Percentiles rank a stretch among this genome's conserved stretches.
These are phyloP conservation scores for Mortierella antarctica DNA, from an alignment of 192 early-diverging fungal genomes.

Conservation along the genomic window DNA sequence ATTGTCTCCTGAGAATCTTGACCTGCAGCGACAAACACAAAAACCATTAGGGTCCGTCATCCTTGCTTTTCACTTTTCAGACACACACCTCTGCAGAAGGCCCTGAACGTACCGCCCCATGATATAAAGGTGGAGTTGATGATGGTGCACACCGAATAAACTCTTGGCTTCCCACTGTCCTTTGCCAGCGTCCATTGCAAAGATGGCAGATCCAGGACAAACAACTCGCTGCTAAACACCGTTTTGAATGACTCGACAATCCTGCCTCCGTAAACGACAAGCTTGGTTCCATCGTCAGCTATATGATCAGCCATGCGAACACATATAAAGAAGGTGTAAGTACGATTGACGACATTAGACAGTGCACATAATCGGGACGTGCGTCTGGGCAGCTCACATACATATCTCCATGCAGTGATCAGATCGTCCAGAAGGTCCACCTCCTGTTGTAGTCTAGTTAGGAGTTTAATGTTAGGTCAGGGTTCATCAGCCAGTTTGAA, in stretches of 20 bases:
- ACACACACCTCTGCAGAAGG: too few species aligned
- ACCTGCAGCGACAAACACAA: too few species aligned
- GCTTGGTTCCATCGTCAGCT: conserved; percentile 6
- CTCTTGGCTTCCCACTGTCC: too few species aligned
- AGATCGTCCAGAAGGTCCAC: background rate
- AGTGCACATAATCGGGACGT: background rate
- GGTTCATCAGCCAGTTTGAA: background rate
- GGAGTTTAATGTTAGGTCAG: background rate
- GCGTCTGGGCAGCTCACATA: background rate
- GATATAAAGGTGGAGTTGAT: too few species aligned
- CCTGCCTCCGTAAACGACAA: background rate
- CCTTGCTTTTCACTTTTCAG: too few species aligned
- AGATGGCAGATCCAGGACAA: background rate
- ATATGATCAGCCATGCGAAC: background rate
- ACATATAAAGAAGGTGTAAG: background rate
- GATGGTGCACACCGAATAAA: too few species aligned
- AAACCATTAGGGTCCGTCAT: too few species aligned
- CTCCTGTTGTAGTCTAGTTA: background rate
- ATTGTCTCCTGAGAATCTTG: too few species aligned
- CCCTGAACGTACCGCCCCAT: too few species aligned
- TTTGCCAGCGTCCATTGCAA: too few species aligned
- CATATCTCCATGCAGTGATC: conserved; percentile 3
- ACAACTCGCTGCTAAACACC: background rate
- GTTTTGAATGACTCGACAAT: background rate
- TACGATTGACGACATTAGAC: background rate